These are phyloP conservation scores for Saccharomycopsis hybrid DNA, from an alignment of 1,139 yeast species.

Conservation along the genomic window DNA sequence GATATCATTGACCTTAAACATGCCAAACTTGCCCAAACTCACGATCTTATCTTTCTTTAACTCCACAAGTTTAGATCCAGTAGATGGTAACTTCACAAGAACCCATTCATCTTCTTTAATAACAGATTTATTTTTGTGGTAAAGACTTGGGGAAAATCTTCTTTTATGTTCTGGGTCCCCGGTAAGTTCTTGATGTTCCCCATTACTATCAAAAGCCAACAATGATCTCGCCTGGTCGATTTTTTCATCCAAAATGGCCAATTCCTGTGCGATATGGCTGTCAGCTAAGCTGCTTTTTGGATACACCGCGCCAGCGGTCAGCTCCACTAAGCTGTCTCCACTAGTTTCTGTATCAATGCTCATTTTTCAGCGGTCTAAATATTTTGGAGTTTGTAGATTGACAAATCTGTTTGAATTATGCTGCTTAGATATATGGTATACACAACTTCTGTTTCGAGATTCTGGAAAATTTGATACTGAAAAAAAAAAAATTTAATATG, in stretches of 20 bases:
- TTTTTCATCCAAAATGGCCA: not conserved
- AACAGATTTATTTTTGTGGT: slow-evolving; percentile 23
- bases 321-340: no score
- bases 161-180: not conserved
- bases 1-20: slow-evolving; percentile 66
- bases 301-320: no score
- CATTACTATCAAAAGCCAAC: not conserved
- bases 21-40: slow-evolving; percentile 86
- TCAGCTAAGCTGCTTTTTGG: no score
- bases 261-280: not conserved
- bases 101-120: slow-evolving; percentile 51
- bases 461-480: no score
- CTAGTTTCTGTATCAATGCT: no score
- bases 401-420: no score
- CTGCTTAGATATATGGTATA: no score
- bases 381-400: no score
- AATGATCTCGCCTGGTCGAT: not conserved
- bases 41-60: slow-evolving; percentile 53
- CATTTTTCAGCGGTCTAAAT: no score
- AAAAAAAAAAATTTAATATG: no score
- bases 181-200: not conserved
- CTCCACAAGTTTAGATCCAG: slow-evolving; percentile 64
- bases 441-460: no score
- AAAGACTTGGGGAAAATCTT: slow-evolving; percentile 13
- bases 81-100: slow-evolving; percentile 73